Conservation (phyloP, 2,329 filamentous ascomycete species). For the Ophiostoma ulmi region DNA sequence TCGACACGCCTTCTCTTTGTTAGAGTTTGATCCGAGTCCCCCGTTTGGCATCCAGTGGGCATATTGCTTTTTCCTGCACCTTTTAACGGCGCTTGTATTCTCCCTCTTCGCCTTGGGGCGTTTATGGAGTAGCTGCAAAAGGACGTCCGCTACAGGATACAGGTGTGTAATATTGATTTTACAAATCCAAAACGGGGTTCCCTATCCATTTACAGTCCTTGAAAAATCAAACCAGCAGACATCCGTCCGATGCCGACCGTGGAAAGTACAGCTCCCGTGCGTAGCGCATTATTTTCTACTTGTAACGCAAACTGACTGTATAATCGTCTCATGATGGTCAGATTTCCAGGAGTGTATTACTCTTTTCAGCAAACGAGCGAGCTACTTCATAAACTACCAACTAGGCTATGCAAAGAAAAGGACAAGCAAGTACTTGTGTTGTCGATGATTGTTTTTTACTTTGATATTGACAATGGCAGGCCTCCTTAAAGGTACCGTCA, state of each 20-base stretch:
- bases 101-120: neutral
- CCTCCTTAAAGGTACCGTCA: neutral
- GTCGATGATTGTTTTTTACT: neutral
- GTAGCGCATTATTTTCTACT: neutral
- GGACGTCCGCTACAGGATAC: neutral
- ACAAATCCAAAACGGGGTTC: neutral
- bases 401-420: neutral
- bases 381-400: too few relatives aligned
- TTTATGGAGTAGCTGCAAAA: neutral
- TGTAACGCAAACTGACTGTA: too few relatives aligned
- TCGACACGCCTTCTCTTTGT: neutral
- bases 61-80: slow-evolving; percentile 7
- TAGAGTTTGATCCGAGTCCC: too few relatives aligned
- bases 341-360: neutral
- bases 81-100: neutral
- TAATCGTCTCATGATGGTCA: too few relatives aligned
- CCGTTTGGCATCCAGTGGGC: neutral
- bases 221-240: neutral
- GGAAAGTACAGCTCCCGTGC: neutral
- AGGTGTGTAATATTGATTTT: slow-evolving; percentile 2
- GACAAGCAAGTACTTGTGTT: neutral
- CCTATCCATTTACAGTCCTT: neutral
- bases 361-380: neutral
- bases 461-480: neutral
- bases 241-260: neutral